Evolutionary conservation across 768 basidiomycete genomes (phyloP).

Genomic region (Mycena sanguinolenta): DNA sequence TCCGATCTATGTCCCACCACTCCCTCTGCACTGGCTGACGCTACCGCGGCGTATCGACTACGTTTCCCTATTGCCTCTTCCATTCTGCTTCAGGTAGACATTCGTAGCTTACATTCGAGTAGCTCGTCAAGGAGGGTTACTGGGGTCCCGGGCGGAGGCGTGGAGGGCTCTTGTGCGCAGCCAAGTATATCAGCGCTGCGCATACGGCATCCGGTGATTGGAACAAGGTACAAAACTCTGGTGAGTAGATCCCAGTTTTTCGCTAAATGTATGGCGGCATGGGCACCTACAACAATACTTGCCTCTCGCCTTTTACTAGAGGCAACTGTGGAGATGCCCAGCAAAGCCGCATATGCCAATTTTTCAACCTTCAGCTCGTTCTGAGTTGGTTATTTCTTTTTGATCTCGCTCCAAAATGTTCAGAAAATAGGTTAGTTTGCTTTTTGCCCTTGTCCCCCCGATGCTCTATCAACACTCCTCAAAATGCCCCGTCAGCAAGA

Average conservation of each 20-base stretch:
- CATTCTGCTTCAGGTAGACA: background rate
- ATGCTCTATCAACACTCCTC: too few species aligned
- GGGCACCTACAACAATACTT: slow-evolving; percentile 69
- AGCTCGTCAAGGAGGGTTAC: too few species aligned
- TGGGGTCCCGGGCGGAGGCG: too few species aligned
- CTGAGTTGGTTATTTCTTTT: slow-evolving; percentile 46
- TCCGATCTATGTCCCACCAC: background rate
- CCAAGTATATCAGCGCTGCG: too few species aligned
- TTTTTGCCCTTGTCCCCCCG: background rate
- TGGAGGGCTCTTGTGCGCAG: too few species aligned
- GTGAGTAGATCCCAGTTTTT: slow-evolving; percentile 7
- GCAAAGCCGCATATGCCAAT: slow-evolving; percentile 65
- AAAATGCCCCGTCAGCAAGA: too few species aligned
- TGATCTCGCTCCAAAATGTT: too few species aligned
- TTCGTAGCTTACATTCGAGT: background rate
- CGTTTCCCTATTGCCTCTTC: background rate
- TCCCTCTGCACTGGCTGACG: background rate
- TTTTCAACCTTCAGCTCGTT: slow-evolving; percentile 64
- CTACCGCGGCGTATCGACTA: background rate
- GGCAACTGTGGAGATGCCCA: slow-evolving; percentile 71
- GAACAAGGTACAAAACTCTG: slow-evolving; percentile 57
- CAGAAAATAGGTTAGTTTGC: too few species aligned
- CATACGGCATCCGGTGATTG: too few species aligned
- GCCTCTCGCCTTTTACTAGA: slow-evolving; percentile 81
- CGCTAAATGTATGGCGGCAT: slow-evolving; percentile 50